Evolutionary conservation across 73 alveolate genomes (phyloP).

Genomic region (Paramecium bursaria): DNA sequence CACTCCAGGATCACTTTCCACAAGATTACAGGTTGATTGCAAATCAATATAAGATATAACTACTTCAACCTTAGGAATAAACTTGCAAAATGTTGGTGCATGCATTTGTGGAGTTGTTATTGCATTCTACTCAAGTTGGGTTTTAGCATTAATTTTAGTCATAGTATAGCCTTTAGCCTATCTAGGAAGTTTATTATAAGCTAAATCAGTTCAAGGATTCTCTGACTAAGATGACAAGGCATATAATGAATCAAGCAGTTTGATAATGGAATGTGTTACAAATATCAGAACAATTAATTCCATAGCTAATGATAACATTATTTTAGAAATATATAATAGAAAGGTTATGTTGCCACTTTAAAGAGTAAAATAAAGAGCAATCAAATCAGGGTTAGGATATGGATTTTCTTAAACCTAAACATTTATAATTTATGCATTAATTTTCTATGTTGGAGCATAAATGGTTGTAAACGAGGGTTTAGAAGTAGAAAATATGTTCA

Average conservation of each 20-base stretch:
- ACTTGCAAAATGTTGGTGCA: conserved; percentile 67
- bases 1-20: conserved; percentile 87
- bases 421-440: conserved; percentile 81
- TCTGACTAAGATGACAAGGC: conserved; percentile 72
- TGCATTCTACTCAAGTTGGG: conserved; percentile 78
- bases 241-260: conserved; percentile 82
- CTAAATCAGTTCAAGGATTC: conserved; percentile 74
- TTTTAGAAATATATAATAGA: conserved; percentile 76
- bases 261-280: conserved; percentile 85
- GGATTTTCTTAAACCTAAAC: conserved; percentile 83
- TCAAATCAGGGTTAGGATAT: conserved; percentile 79
- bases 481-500: conserved; percentile 72
- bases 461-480: conserved; percentile 72
- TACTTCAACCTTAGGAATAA: conserved; percentile 47
- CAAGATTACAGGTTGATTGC: conserved; percentile 72
- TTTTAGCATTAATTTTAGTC: conserved; percentile 74
- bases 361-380: conserved; percentile 72
- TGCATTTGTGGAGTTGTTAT: conserved; percentile 75
- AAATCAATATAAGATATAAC: conserved; percentile 60
- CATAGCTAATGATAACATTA: conserved; percentile 82
- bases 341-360: conserved; percentile 61
- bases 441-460: conserved; percentile 84
- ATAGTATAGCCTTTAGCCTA: conserved; percentile 78
- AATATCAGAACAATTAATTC: conserved; percentile 88
- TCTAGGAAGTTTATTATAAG: conserved; percentile 74